Base-by-base conservation (phyloP, 1,284 basidiomycete genomes). In the Puccinia triticina region DNA sequence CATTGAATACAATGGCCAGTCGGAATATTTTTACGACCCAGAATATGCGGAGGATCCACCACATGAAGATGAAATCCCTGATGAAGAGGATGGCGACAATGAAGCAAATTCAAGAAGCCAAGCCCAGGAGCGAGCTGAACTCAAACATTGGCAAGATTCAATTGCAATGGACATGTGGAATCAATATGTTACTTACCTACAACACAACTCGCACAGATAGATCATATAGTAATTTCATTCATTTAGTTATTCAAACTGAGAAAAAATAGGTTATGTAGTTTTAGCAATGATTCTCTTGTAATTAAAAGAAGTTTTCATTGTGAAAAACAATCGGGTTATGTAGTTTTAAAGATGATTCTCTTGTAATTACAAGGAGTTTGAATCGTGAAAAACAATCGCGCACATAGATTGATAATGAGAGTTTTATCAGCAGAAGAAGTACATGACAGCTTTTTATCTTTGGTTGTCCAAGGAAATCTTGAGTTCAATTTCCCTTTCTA, bases 11-110 rank as follows among this genome's bases (percentile, higher is more conserved):
- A 3, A 67, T 29, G 34, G 64, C 2, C 64, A 67, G 40, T 67
- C 64, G 10, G 34, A 67, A 21, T 43, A 40, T 10, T 67, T 67
- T 40, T 11, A 3, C 12, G 64, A 34, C 40, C 64, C 64, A 18
- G 40, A 37, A 32, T 67, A 37, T 34, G 34, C 40, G 5, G 64
- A 34, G 64, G 21, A 40, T 67, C 12, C 32, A 37, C 64, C 64
- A 67, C 34, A 67, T 10, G 64, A 67, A 23, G 64, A 67, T 67
- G 34, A 37, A 7, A 43, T 26, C 61, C 61, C 61, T 64, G 61
- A 32, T 64, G 29, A 16, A 29, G 34, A 32, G 10, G 16, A 40
- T n/a, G n/a, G n/a, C 5, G 64, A 21, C 21, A 67, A 67, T 67
- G 5, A 59, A 59, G 4, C 8, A 26, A n/a, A n/a, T n/a, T 59